Base-by-base conservation (phyloP, 176 grass and related monocot genomes). In the Ensete glaucum region DNA sequence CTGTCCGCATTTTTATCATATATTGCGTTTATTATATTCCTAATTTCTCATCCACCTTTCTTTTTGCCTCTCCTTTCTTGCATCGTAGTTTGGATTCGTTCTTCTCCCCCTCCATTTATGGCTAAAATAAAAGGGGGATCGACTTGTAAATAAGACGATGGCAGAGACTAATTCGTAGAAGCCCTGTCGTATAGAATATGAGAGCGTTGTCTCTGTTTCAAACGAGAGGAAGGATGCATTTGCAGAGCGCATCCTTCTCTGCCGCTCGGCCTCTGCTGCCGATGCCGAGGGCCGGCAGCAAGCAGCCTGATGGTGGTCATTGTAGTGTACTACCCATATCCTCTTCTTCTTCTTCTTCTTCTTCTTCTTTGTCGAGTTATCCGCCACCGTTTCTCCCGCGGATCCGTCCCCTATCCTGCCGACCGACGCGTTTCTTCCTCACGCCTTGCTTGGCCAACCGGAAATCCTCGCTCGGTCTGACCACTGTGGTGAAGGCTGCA, bases 401-500 rank as follows among this genome's bases (percentile, higher is more conserved):
- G 15, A 69, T 69, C 66, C 34, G 12, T 64, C 57, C 56, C 5
- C 11, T 27, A 11, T 24, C 53, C 23, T 20, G 21, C 15, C 72
- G n/a, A 71, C 70, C 74, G 75, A 74, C 62, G 43, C 72, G 26
- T 52, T 48, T 62, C 20, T 2, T 0, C 11, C 56, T 81, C 65
- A 51, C 64, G 26, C 79, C 66, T 19, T 65, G 43, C 22, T 66
- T 72, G 1, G 52, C 81, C 58, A 63, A 75, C 64, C 43, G 71
- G 71, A 34, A 2, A 53, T 25, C 0, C 50, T 64, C 23, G 3
- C 53, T 12, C 53, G 2, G 65, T 74, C 14, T 81, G 75, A 9
- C 81, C 71, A 21, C 71, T 78, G 57, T 81, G 59, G 17, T 27
- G n/a, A 29, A 34, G 63, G 62, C 56, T 15, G 20, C 11, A 10